A percentile compares a stretch with the other conserved stretches of the same genome.
phyloP scores from a whole-genome alignment of 306 rosid species.

The Purshia tridentata region DNA sequence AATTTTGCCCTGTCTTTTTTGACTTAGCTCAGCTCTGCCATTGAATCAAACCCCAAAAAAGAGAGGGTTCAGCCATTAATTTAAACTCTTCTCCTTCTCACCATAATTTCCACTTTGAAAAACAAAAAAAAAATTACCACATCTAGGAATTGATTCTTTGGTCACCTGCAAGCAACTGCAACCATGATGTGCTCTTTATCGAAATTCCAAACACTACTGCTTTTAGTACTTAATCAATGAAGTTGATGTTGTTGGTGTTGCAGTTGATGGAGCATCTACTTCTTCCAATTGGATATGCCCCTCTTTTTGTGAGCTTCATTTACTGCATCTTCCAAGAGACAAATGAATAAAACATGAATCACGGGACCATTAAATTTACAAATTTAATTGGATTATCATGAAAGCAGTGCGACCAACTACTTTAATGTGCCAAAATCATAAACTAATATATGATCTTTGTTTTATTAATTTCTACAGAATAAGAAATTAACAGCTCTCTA shows the following conservation, averaged over 20 bases:
- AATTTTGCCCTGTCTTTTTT: too few relatives aligned
- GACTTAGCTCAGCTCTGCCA: too few relatives aligned
- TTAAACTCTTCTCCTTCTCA: too few relatives aligned
- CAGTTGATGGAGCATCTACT: constrained; percentile 13
- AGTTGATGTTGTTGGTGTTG: not conserved
- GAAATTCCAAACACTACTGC: not conserved
- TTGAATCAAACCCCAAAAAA: too few relatives aligned
- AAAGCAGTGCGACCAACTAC: not conserved
- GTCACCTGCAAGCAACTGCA: not conserved
- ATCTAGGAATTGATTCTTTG: too few relatives aligned
- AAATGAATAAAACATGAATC: not conserved
- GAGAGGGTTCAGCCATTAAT: too few relatives aligned
- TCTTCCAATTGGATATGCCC: not conserved
- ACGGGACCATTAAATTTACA: not conserved
- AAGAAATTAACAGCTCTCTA: too few relatives aligned
- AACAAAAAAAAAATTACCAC: too few relatives aligned
- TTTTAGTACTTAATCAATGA: not conserved
- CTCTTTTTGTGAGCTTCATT: not conserved
- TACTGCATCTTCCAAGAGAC: not conserved
- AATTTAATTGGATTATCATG: not conserved
- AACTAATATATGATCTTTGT: not conserved
- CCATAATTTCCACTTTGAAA: too few relatives aligned
- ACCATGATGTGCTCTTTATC: constrained; percentile 1
- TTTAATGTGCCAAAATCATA: not conserved
- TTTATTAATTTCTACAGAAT: not conserved